Evolutionary conservation across 2,329 filamentous ascomycete genomes (phyloP).

Genomic region (Zymoseptoria brevis): DNA sequence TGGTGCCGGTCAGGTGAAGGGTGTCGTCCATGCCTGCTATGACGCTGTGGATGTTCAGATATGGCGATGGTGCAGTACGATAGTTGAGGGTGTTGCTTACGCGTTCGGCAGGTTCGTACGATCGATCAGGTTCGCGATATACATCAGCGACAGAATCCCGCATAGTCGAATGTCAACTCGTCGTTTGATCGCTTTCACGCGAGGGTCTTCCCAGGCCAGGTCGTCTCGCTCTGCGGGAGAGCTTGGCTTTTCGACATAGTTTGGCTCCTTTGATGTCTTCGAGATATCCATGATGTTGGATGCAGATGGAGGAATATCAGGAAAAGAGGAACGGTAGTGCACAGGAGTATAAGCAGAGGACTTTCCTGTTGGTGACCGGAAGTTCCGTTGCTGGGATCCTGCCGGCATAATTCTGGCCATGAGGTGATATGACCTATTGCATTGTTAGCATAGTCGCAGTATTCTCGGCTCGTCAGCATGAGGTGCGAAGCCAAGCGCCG

Average conservation of each 20-base stretch:
- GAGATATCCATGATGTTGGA: neutral
- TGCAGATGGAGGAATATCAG: neutral
- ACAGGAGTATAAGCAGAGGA: neutral
- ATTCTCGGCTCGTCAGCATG: neutral
- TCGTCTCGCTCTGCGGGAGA: neutral
- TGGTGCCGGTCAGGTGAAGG: conserved; percentile 1
- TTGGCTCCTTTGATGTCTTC: neutral
- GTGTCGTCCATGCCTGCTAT: conserved; percentile 7
- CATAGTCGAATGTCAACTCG: conserved; percentile 5
- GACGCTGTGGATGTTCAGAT: neutral
- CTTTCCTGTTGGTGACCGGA: neutral
- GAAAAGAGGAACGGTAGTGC: neutral
- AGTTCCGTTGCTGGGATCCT: neutral
- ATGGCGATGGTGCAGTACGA: neutral
- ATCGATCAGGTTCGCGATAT: conserved; percentile 7
- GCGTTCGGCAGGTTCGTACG: conserved; percentile 8
- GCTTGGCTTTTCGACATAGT: neutral
- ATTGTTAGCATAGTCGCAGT: neutral
- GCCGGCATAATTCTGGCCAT: neutral
- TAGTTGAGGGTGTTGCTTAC: neutral
- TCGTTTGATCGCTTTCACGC: conserved; percentile 6
- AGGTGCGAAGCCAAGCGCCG: neutral
- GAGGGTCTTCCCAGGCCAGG: conserved; percentile 3
- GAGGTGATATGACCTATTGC: neutral
- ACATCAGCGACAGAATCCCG: conserved; percentile 6